phyloP scores from a whole-genome alignment of 371 early-diverging fungal species.

The Dichotomocladium elegans region DNA sequence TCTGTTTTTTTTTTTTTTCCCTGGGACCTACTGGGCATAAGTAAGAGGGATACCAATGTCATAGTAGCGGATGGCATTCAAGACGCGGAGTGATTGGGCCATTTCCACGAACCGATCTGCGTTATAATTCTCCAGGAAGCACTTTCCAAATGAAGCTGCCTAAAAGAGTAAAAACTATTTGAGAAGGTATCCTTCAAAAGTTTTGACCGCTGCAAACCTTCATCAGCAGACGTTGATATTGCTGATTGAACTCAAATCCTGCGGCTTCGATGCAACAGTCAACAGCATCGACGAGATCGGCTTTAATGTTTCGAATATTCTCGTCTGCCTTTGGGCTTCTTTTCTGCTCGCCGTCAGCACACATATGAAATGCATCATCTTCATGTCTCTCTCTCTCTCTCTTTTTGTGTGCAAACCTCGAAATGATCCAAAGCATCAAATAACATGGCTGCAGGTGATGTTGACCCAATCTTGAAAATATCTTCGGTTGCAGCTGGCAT shows the following conservation, averaged over 20 bases:
- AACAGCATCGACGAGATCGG: conserved; percentile 82
- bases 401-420: conserved; percentile 45
- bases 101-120: conserved; percentile 84
- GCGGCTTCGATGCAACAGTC: conserved; percentile 93
- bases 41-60: conserved; percentile 90
- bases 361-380: neutral
- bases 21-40: conserved; percentile 77
- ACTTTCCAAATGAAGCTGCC: conserved; percentile 95
- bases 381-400: neutral
- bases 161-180: conserved; percentile 11
- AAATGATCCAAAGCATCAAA: conserved; percentile 92
- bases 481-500: conserved; percentile 66
- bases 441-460: conserved; percentile 89
- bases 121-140: conserved; percentile 82
- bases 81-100: conserved; percentile 80
- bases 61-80: conserved; percentile 83
- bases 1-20: no score
- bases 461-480: conserved; percentile 93
- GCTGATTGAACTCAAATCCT: conserved; percentile 77
- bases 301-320: conserved; percentile 82
- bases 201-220: conserved; percentile 38
- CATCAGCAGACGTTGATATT: conserved; percentile 74
- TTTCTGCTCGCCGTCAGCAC: conserved; percentile 34
- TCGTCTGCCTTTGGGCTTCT: conserved; percentile 92
- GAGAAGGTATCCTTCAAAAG: neutral